Conservation (phyloP, 2,329 filamentous ascomycete species). For the Trichoderma pleuroti region DNA sequence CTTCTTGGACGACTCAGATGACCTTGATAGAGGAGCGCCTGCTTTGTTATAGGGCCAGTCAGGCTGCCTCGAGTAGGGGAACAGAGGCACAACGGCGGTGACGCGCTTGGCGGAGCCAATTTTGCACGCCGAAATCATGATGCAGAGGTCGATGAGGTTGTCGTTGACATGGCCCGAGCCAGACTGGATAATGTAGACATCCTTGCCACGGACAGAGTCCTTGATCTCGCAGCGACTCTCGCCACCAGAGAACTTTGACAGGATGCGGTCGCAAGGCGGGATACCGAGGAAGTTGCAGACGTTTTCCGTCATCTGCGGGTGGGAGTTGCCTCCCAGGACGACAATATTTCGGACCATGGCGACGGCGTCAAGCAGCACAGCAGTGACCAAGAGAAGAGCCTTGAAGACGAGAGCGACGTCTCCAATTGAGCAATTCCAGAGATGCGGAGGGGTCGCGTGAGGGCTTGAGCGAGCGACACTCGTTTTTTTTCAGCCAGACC, state of each 20-base stretch:
- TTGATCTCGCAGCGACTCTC: slow-evolving; percentile 94
- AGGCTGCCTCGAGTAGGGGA: slow-evolving; percentile 94
- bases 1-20: slow-evolving; percentile 49
- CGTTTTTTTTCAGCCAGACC: slow-evolving; percentile 19
- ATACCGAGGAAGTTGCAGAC: slow-evolving; percentile 89
- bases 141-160: slow-evolving; percentile 91
- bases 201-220: slow-evolving; percentile 94
- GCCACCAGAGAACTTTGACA: slow-evolving; percentile 90
- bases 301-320: slow-evolving; percentile 79
- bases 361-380: slow-evolving; percentile 6
- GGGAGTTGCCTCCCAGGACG: slow-evolving; percentile 87
- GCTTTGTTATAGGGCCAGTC: slow-evolving; percentile 96
- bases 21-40: slow-evolving; percentile 80
- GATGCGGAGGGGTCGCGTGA: slow-evolving; percentile 18
- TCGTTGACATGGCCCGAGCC: slow-evolving; percentile 93
- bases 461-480: slow-evolving; percentile 10
- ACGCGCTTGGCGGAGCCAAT: slow-evolving; percentile 87
- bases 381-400: neutral
- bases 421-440: slow-evolving; percentile 1
- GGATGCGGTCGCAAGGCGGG: slow-evolving; percentile 75
- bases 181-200: slow-evolving; percentile 98
- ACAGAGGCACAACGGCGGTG: slow-evolving; percentile 89
- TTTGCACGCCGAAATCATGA: slow-evolving; percentile 98
- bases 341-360: slow-evolving; percentile 93
- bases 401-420: neutral